Evolutionary conservation across 1,139 yeast species (phyloP), one percentile per base, ranked within the genome.

Genomic region (Hanseniaspora uvarum): DNA sequence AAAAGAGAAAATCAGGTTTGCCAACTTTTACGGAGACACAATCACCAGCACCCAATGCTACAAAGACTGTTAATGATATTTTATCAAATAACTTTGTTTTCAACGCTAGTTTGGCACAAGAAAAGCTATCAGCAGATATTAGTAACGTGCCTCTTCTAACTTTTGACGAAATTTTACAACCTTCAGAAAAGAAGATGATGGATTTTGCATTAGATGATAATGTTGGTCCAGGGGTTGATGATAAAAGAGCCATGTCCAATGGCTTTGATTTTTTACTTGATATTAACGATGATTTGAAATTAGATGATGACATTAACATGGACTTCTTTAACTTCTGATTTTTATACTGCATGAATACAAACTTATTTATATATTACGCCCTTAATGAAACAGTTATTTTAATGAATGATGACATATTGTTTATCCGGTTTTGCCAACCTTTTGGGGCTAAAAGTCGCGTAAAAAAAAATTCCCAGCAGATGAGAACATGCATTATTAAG

Each of bases 321-420:
- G 53, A 53, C 16, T 53, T 53, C 26, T 45, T 53, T 5, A 53
- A 53, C 16, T 48, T 53, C 38, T 48, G 16, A 38, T 43, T 12
- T 7, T 3, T 43, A n/a, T n/a, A 12, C n/a, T 14, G 16, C 24
- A 34, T 8, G 11, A 34, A n/a, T 26, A 16, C 23, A 26, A 26
- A 16, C n/a, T 18, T 5, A 21, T 30, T 44, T 44, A 44, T 44
- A 33, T 66, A 66, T 55, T 61, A 67, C 4, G 47, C 51, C 31
- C 54, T 31, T 63, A 60, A 56, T 37, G 55, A 54, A 46, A 48
- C 48, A 16, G 31, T 38, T 38, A 38, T 24, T 21, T 23, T 16
- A 51, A 34, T 23, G 48, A 55, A 44, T 46, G 52, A 14, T 48
- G 26, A 38, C 24, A 50, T 33, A 16, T 31, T 8, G 46, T 41